Evolutionary conservation across 768 basidiomycete species (phyloP).

Genomic region (Gymnopilus dilepis): DNA sequence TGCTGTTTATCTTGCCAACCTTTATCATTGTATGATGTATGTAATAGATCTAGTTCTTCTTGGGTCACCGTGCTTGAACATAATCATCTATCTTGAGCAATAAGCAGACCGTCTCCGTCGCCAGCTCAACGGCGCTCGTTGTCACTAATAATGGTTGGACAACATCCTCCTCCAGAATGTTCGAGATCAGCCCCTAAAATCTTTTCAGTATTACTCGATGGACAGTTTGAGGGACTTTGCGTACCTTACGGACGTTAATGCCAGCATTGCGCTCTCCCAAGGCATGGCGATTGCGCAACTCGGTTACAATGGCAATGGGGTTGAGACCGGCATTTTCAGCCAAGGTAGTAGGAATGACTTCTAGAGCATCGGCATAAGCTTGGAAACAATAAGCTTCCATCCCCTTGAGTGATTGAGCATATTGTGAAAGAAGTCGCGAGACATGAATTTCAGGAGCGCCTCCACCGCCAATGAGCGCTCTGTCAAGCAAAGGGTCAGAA

Average conservation of each 20-base stretch:
- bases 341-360: constrained; percentile 96
- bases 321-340: constrained; percentile 99
- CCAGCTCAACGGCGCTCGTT: constrained; percentile 92
- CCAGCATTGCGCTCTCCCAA: constrained; percentile 94
- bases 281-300: constrained; percentile 95
- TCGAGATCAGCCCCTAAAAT: constrained; percentile 88
- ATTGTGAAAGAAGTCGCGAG: constrained; percentile 87
- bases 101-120: constrained; percentile 97
- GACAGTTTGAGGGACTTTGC: neutral
- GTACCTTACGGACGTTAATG: constrained; percentile 96
- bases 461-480: constrained; percentile 94
- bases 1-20: neutral
- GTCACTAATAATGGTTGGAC: constrained; percentile 95
- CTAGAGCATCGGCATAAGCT: constrained; percentile 96
- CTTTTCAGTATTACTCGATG: neutral
- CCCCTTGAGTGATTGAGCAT: constrained; percentile 91
- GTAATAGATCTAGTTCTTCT: constrained; percentile 43
- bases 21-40: neutral
- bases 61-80: constrained; percentile 70
- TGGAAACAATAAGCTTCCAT: constrained; percentile 99
- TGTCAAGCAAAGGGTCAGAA: constrained; percentile 18
- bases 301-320: constrained; percentile 97
- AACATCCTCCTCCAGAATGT: constrained; percentile 97
- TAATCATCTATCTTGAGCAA: constrained; percentile 96
- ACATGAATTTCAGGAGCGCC: constrained; percentile 99